A percentile compares a stretch with the other conserved stretches of the same genome.
These are phyloP conservation scores for Mrakiaceae sp. DNA, from an alignment of 1,284 basidiomycete species.

Conservation along the genomic window DNA sequence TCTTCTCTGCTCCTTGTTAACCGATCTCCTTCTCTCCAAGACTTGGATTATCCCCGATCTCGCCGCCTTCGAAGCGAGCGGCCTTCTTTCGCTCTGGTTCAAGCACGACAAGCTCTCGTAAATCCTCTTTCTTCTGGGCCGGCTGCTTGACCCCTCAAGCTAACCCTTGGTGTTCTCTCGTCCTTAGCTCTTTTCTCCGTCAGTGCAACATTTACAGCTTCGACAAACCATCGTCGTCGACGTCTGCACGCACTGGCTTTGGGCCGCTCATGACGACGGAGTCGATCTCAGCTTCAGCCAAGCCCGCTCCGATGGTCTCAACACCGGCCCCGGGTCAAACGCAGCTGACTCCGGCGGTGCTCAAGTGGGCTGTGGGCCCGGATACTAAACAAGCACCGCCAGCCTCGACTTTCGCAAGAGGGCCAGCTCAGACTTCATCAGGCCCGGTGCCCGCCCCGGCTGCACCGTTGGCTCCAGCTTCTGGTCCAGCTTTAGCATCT, in stretches of 20 bases:
- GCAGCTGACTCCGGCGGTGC: too few species aligned
- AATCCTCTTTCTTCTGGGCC: too few species aligned
- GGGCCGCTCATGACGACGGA: too few species aligned
- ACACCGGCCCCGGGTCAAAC: too few species aligned
- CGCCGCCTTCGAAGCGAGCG: not conserved
- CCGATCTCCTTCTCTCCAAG: too few species aligned
- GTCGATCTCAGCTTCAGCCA: too few species aligned
- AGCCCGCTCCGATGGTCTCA: too few species aligned
- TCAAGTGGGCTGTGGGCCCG: too few species aligned
- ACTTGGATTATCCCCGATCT: not conserved
- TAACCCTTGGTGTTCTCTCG: too few species aligned
- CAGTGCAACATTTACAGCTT: not conserved
- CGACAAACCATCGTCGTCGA: not conserved
- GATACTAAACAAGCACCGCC: too few species aligned
- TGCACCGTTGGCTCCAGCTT: not conserved
- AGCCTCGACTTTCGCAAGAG: not conserved
- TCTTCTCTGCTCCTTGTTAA: not conserved
- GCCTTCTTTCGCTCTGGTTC: not conserved
- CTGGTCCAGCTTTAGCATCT: not conserved
- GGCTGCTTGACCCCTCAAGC: too few species aligned
- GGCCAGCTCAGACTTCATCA: not conserved
- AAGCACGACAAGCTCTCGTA: not conserved
- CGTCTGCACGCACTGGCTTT: not conserved
- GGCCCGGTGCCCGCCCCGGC: not conserved
- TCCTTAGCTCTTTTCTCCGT: not conserved